Percentiles rank a stretch among this genome's conserved stretches.
Conservation (phyloP, 2,329 filamentous ascomycete species). For the Kalaharituber pfeilii region DNA sequence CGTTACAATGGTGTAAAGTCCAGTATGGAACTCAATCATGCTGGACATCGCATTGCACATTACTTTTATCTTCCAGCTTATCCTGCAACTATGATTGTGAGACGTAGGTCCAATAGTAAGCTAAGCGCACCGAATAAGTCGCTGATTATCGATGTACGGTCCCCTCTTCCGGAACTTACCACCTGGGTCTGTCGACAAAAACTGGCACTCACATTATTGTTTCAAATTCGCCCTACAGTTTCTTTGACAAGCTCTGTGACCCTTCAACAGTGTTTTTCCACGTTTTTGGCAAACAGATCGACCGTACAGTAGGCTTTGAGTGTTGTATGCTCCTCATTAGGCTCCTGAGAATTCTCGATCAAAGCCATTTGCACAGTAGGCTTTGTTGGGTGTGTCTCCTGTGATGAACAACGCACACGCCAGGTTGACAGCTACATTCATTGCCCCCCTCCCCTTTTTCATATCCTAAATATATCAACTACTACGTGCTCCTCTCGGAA, state of each 20-base stretch:
- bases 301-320: neutral
- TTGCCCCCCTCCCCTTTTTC: neutral
- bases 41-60: slow-evolving; percentile 1
- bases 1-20: too few relatives aligned
- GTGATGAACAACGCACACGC: neutral
- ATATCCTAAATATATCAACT: too few relatives aligned
- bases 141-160: neutral
- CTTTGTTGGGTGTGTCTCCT: neutral
- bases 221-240: neutral
- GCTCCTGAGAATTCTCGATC: neutral
- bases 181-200: neutral
- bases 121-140: neutral
- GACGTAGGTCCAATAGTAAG: neutral
- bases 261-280: neutral
- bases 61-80: slow-evolving; percentile 1
- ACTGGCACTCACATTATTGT: neutral
- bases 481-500: too few relatives aligned
- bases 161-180: neutral
- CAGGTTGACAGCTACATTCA: neutral
- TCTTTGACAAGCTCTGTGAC: neutral
- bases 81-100: neutral
- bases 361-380: neutral
- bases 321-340: neutral
- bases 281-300: neutral
- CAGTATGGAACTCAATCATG: neutral